Conservation (phyloP, 768 basidiomycete genomes). For the Boletus reticulatus region DNA sequence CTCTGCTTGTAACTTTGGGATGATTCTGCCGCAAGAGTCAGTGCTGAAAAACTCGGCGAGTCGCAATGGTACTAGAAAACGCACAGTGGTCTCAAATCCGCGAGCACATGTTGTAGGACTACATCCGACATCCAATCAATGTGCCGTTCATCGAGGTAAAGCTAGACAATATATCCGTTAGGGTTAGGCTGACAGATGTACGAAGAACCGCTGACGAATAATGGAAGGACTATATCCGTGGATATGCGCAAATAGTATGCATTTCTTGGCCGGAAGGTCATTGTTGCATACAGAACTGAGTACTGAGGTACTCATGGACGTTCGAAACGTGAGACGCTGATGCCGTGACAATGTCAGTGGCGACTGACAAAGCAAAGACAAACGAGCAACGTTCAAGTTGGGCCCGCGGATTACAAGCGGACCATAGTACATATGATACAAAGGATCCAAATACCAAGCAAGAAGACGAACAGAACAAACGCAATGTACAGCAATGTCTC, state of each 20-base stretch:
- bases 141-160: constrained; percentile 89
- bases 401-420: too few species aligned
- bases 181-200: constrained; percentile 4
- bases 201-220: constrained; percentile 54
- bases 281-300: constrained; percentile 20
- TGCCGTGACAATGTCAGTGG: too few species aligned
- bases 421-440: background rate
- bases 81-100: constrained; percentile 73
- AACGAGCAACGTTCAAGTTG: too few species aligned
- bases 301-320: too few species aligned
- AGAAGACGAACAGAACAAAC: background rate
- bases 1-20: constrained; percentile 66
- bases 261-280: constrained; percentile 73
- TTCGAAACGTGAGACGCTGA: too few species aligned
- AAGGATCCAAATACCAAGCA: too few species aligned
- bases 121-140: constrained; percentile 88
- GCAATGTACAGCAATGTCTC: too few species aligned
- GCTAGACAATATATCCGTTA: constrained; percentile 34
- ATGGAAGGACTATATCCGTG: constrained; percentile 65
- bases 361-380: too few species aligned
- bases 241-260: constrained; percentile 83
- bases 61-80: constrained; percentile 8
- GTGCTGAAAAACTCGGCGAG: background rate
- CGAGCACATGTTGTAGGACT: constrained; percentile 75
- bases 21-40: constrained; percentile 42